Percentiles rank a stretch among this genome's conserved stretches.
Evolutionary conservation across 2,329 filamentous ascomycete genomes (phyloP).

Genomic region (Periconia macrospinosa): DNA sequence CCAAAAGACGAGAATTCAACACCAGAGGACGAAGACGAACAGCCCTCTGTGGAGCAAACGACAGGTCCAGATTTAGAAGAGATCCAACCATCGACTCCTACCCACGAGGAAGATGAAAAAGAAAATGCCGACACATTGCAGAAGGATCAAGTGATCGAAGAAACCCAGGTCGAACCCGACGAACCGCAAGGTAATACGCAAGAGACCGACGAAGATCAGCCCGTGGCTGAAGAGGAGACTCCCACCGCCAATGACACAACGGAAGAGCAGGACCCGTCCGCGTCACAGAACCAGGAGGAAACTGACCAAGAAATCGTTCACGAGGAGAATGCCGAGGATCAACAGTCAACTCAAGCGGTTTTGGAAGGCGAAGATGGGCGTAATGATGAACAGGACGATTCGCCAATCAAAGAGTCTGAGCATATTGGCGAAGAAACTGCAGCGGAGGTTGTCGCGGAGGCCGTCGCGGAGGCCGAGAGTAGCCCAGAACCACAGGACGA

Average conservation of each 20-base stretch:
- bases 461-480: slow-evolving; percentile 4
- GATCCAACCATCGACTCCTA: background rate
- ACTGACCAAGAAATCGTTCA: background rate
- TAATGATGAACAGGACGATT: too few species aligned
- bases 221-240: background rate
- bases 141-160: background rate
- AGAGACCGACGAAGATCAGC: background rate
- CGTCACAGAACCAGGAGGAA: slow-evolving; percentile 1
- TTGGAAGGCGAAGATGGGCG: too few species aligned
- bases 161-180: background rate
- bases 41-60: background rate
- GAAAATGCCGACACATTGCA: slow-evolving; percentile 10
- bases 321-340: slow-evolving; percentile 10
- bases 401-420: slow-evolving; percentile 22
- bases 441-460: slow-evolving; percentile 29
- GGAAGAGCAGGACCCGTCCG: background rate
- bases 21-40: too few species aligned
- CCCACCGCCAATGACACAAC: slow-evolving; percentile 2
- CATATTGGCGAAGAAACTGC: slow-evolving; percentile 43
- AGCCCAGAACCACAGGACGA: background rate
- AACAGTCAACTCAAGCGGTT: too few species aligned
- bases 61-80: background rate
- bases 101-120: background rate
- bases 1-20: too few species aligned
- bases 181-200: slow-evolving; percentile 1